phyloP scores from a whole-genome alignment of 148 eudicot species.

The Talinum fruticosum region DNA sequence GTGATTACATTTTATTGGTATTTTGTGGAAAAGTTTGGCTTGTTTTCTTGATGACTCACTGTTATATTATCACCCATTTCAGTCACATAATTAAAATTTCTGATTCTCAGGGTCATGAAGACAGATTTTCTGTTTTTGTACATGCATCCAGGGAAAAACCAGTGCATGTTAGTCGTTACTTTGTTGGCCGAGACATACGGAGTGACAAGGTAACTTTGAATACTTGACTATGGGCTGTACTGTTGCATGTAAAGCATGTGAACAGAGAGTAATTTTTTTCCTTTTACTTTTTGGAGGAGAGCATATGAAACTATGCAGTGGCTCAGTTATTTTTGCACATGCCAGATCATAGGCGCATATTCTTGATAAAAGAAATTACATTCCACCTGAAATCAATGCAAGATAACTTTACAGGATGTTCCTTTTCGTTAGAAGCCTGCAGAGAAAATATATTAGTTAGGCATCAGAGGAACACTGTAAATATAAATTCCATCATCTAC shows the following conservation, averaged over 20 bases:
- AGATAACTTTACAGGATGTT: too few relatives aligned
- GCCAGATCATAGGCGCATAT: not conserved
- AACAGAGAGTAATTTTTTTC: not conserved
- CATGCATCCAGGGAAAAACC: constrained; percentile 56
- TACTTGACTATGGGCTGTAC: not conserved
- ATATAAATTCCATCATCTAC: not conserved
- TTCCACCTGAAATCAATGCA: too few relatives aligned
- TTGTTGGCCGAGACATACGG: constrained; percentile 46
- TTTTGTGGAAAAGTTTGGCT: not conserved
- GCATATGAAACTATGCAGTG: not conserved
- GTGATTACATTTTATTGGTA: not conserved
- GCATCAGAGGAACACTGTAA: not conserved
- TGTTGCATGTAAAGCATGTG: not conserved
- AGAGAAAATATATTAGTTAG: too few relatives aligned
- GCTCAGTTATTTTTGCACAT: not conserved
- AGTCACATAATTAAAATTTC: constrained; percentile 4
- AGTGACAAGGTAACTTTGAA: constrained; percentile 46
- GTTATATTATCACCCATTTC: not conserved
- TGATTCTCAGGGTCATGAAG: constrained; percentile 52
- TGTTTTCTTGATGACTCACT: not conserved
- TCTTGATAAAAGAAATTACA: too few relatives aligned
- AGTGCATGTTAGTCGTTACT: constrained; percentile 44
- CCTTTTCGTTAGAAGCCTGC: too few relatives aligned
- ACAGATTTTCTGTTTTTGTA: constrained; percentile 52
- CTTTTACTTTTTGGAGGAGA: not conserved